phyloP scores from a whole-genome alignment of 75 land plant species.

The Sequoiadendron giganteum region DNA sequence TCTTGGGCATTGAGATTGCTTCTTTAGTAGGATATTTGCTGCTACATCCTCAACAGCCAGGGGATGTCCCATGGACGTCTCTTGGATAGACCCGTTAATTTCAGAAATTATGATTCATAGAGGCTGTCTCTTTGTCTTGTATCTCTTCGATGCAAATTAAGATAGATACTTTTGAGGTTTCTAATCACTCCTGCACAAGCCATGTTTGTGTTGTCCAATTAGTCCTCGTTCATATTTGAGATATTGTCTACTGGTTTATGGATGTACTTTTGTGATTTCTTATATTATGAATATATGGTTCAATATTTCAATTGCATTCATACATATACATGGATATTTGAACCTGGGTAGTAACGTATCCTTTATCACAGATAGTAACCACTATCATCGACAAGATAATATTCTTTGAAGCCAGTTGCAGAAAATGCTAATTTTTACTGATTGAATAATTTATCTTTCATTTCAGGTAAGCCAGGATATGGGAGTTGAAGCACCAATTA shows the following conservation, averaged over 20 bases:
- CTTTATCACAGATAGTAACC: background rate
- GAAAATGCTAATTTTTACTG: background rate
- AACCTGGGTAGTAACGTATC: background rate
- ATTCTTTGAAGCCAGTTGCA: background rate
- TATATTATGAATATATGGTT: background rate
- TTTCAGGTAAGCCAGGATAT: slow-evolving; percentile 85
- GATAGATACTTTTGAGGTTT: too few species aligned
- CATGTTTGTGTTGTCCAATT: too few species aligned
- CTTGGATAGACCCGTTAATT: background rate
- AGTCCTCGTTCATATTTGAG: too few species aligned
- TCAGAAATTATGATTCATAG: background rate
- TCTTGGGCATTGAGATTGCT: background rate
- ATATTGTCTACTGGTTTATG: too few species aligned
- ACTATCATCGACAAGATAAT: background rate
- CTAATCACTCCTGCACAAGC: too few species aligned
- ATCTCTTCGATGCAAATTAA: too few species aligned
- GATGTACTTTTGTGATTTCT: background rate
- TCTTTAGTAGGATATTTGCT: background rate
- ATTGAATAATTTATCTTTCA: background rate
- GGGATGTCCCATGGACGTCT: background rate
- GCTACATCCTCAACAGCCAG: background rate
- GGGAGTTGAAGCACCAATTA: slow-evolving; percentile 91
- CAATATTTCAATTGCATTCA: background rate
- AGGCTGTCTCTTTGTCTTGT: too few species aligned
- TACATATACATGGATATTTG: background rate